These are phyloP conservation scores for Penicillium sp. DNA, from an alignment of 2,329 filamentous ascomycete species.

Conservation along the genomic window DNA sequence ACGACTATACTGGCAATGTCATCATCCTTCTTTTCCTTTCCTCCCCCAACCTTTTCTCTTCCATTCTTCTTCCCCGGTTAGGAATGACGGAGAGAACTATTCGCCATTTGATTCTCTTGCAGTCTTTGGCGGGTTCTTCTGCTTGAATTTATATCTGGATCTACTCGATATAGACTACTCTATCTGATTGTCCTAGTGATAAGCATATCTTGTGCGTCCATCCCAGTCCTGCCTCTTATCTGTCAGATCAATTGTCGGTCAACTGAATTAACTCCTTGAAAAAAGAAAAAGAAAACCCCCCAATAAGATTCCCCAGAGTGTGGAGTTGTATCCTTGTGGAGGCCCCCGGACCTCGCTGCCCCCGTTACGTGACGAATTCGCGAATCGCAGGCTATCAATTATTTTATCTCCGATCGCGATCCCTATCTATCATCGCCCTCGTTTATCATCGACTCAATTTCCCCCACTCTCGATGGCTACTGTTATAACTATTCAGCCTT, in stretches of 20 bases:
- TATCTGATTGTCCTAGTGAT: slow-evolving; percentile 17
- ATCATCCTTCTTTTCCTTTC: neutral
- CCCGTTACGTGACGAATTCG: slow-evolving; percentile 17
- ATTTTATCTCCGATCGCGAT: slow-evolving; percentile 13
- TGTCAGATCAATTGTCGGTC: slow-evolving; percentile 1
- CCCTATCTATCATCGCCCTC: neutral
- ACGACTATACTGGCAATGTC: neutral
- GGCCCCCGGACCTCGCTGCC: slow-evolving; percentile 8
- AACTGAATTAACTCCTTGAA: neutral
- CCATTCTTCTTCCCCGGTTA: slow-evolving; percentile 1
- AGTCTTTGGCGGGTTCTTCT: slow-evolving; percentile 24
- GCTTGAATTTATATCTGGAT: slow-evolving; percentile 9
- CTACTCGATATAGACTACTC: neutral
- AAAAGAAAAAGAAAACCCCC: neutral
- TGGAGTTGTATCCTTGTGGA: slow-evolving; percentile 1
- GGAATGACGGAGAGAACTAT: slow-evolving; percentile 31
- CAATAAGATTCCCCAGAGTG: neutral
- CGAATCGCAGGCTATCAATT: slow-evolving; percentile 13
- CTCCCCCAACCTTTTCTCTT: neutral
- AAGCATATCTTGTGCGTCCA: slow-evolving; percentile 24
- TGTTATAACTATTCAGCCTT: slow-evolving; percentile 40
- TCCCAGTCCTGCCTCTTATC: neutral
- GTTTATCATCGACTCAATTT: neutral
- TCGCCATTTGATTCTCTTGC: slow-evolving; percentile 27
- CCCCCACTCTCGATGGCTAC: slow-evolving; percentile 29